phyloP scores from a whole-genome alignment of 129 eudicot genomes.

The Sambucus nigra region DNA sequence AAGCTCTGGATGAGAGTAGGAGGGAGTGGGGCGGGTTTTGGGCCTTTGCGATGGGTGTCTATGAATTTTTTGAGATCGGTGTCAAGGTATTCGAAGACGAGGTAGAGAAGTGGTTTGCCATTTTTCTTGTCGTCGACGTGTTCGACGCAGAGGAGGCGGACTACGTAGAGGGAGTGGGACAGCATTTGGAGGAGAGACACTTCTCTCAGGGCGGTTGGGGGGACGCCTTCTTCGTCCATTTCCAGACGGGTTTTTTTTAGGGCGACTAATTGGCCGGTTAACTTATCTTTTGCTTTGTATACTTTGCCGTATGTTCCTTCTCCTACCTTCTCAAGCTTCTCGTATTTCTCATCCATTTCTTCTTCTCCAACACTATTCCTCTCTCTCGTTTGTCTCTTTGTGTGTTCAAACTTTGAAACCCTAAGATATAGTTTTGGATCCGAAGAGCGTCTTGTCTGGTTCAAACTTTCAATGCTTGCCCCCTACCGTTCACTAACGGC shows the following conservation, averaged over 20 bases:
- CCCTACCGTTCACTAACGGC: too few relatives aligned
- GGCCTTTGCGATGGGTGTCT: conserved; percentile 76
- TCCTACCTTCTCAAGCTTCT: conserved; percentile 91
- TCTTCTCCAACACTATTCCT: neutral
- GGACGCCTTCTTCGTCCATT: conserved; percentile 97
- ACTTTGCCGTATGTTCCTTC: conserved; percentile 99
- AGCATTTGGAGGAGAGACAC: conserved; percentile 82
- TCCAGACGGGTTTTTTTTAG: conserved; percentile 87
- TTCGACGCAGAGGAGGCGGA: conserved; percentile 74
- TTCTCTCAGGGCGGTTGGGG: conserved; percentile 94
- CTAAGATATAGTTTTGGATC: too few relatives aligned
- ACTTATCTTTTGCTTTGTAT: conserved; percentile 94
- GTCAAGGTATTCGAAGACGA: conserved; percentile 84
- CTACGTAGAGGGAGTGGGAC: conserved; percentile 79
- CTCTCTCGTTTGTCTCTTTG: too few relatives aligned
- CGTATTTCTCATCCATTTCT: conserved; percentile 69
- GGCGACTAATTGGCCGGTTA: conserved; percentile 76
- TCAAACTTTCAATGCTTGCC: too few relatives aligned
- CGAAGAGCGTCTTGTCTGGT: too few relatives aligned
- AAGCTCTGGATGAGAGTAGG: conserved; percentile 60
- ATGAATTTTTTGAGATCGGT: conserved; percentile 91
- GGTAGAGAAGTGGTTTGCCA: conserved; percentile 81
- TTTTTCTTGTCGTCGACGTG: conserved; percentile 63
- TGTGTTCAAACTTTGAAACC: too few relatives aligned
- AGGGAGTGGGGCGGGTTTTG: conserved; percentile 73